phyloP scores from a whole-genome alignment of 1,284 basidiomycete genomes.

The Neolentinus lepideus region DNA sequence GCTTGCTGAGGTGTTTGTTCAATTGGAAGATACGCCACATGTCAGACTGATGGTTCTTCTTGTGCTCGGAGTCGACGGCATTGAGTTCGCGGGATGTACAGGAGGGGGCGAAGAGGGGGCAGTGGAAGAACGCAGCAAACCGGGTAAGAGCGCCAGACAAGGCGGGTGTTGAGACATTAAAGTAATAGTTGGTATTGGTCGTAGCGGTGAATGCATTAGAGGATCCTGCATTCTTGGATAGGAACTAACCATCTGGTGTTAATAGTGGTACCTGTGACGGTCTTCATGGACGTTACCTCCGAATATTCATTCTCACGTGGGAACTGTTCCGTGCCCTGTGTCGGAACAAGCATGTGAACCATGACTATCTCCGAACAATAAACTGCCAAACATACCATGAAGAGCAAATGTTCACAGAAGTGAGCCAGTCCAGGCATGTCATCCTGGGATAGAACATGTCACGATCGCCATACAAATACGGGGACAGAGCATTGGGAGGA shows the following conservation, averaged over 20 bases:
- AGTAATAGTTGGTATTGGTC: slow-evolving; percentile 92
- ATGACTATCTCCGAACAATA: not conserved
- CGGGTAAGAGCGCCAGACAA: slow-evolving; percentile 83
- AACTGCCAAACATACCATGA: slow-evolving; percentile 61
- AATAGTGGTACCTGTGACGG: slow-evolving; percentile 3
- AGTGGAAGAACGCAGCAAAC: slow-evolving; percentile 93
- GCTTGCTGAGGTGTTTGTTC: slow-evolving; percentile 82
- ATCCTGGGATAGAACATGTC: slow-evolving; percentile 33
- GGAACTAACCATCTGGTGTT: slow-evolving; percentile 44
- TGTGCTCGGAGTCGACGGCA: slow-evolving; percentile 97
- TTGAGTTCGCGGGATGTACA: slow-evolving; percentile 94
- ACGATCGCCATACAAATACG: no score
- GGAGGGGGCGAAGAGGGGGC: slow-evolving; percentile 85
- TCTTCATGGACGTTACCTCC: slow-evolving; percentile 38
- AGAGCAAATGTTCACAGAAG: slow-evolving; percentile 94
- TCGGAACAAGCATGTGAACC: slow-evolving; percentile 14
- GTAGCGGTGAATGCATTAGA: slow-evolving; percentile 96
- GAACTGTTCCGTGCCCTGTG: slow-evolving; percentile 75
- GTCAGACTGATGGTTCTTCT: slow-evolving; percentile 96
- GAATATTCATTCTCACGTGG: slow-evolving; percentile 92
- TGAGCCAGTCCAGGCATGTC: slow-evolving; percentile 88
- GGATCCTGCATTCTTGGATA: slow-evolving; percentile 85
- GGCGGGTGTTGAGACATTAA: slow-evolving; percentile 85
- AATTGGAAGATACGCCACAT: slow-evolving; percentile 96
- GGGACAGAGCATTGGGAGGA: no score